Base-by-base conservation (phyloP, 345 rosid genomes). In the Brassica incana region DNA sequence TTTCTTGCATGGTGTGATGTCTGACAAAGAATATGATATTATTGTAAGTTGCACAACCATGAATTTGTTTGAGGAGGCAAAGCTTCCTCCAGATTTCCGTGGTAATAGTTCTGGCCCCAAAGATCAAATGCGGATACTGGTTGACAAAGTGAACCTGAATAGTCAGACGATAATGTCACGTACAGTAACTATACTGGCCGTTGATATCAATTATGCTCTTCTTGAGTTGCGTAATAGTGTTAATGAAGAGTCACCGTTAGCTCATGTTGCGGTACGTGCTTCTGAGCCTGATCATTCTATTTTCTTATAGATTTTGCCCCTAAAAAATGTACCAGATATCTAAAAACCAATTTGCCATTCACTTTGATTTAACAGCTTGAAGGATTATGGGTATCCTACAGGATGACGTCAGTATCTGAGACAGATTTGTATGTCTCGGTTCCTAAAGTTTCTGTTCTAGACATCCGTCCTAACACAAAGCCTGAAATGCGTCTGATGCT, bases 401-500 rank as follows among this genome's bases (percentile, higher is more conserved):
- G 98, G 60, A 88, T 86, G 91, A 91, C 99, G 75, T 90, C 97
- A 52, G 84, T 89, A 76, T 91, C 93, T 43, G 99, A 95, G 85
- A 86, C 93, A 71, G 99, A 95, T 86, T 93, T 95, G 68, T 93
- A 95, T 80, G 84, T 95, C 52, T 93, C 97, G 3, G 85, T 95
- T 85, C 97, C 97, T 56, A 93, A 86, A 74, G 89, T 95, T 83
- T 93, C 98, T 77, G 77, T 95, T 80, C 79, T 91, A 81, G 99
- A 95, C 80, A 85, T 86, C 74, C 99, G 98, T 80, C 90, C 94
- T 76, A 85, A 84, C 74, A 90, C 97, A 40, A 93, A 89, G 88
- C 86, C 97, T 84, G 99, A 95, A 85, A 91, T 95, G 99, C 93
- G 97, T 30, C 85, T 95, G 84, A 95, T 95, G 98, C 99, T 95